These are phyloP conservation scores for Calonectria fujianensis DNA, from an alignment of 2,329 filamentous ascomycete species.

Conservation along the genomic window DNA sequence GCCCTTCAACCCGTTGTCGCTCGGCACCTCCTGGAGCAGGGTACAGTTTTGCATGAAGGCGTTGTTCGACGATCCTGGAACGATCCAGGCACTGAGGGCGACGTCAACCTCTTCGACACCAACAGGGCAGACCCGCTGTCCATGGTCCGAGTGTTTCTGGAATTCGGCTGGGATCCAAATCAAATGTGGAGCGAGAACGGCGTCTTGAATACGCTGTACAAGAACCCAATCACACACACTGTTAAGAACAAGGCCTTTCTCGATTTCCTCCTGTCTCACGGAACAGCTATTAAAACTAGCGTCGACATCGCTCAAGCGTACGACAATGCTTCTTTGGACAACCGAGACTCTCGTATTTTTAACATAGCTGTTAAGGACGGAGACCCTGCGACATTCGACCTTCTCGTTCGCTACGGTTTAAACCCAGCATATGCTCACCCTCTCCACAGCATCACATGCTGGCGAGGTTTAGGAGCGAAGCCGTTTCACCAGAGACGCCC, in stretches of 20 bases:
- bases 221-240: not conserved
- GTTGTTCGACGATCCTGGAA: slow-evolving; percentile 16
- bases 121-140: not conserved
- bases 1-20: slow-evolving; percentile 18
- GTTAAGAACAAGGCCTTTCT: slow-evolving; percentile 22
- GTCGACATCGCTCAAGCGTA: slow-evolving; percentile 2
- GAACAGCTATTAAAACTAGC: not conserved
- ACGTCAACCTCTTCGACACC: slow-evolving; percentile 16
- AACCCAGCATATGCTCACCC: not conserved
- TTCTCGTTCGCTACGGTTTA: slow-evolving; percentile 4
- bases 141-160: slow-evolving; percentile 30
- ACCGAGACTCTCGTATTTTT: not conserved
- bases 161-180: slow-evolving; percentile 36
- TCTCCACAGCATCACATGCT: not conserved
- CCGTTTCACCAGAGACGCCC: slow-evolving; percentile 11
- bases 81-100: not conserved
- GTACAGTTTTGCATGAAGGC: slow-evolving; percentile 17
- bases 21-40: slow-evolving; percentile 14
- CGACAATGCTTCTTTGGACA: not conserved
- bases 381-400: not conserved
- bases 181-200: slow-evolving; percentile 16
- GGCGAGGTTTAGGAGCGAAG: not conserved
- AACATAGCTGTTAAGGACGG: not conserved
- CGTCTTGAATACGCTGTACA: not conserved
- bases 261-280: slow-evolving; percentile 3